A percentile compares a stretch with the other conserved stretches of the same genome.
These are phyloP conservation scores for Cryptomeria japonica DNA, from an alignment of 75 land plant genomes.

Conservation along the genomic window DNA sequence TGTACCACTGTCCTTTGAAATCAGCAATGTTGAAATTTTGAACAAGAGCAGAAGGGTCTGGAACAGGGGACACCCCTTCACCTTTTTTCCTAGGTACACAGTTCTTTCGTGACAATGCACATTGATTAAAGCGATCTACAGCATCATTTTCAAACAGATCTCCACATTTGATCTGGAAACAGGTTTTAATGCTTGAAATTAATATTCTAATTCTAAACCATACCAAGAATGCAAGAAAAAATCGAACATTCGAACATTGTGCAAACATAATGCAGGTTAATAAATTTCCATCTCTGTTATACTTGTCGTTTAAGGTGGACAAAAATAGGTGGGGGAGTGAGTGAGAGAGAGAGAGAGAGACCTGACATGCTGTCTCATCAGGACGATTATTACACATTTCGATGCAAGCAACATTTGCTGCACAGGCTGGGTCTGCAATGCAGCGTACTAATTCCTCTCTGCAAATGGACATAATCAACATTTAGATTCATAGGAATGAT, in stretches of 20 bases:
- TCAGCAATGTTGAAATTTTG: slow-evolving; percentile 68
- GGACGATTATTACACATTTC: slow-evolving; percentile 94
- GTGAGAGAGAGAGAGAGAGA: slow-evolving; percentile 15
- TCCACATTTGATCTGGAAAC: slow-evolving; percentile 89
- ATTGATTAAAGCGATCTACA: slow-evolving; percentile 92
- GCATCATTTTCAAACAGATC: slow-evolving; percentile 91
- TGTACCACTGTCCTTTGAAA: slow-evolving; percentile 84
- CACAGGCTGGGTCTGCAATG: slow-evolving; percentile 88
- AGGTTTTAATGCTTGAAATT: background rate
- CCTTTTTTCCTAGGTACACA: slow-evolving; percentile 86
- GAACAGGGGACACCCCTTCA: slow-evolving; percentile 82
- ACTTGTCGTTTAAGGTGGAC: background rate
- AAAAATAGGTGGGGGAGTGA: no score
- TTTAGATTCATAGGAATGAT: background rate
- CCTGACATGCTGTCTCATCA: slow-evolving; percentile 99
- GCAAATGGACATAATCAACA: background rate
- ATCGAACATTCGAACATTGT: background rate
- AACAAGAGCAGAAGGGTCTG: slow-evolving; percentile 69
- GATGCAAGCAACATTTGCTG: slow-evolving; percentile 95
- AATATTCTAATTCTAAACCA: background rate
- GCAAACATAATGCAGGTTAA: background rate
- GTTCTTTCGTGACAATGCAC: slow-evolving; percentile 89
- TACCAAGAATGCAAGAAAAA: background rate
- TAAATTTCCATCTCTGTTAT: background rate
- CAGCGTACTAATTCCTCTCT: slow-evolving; percentile 54